Conservation (phyloP, 192 early-diverging fungal species). For the Podila horticola region DNA sequence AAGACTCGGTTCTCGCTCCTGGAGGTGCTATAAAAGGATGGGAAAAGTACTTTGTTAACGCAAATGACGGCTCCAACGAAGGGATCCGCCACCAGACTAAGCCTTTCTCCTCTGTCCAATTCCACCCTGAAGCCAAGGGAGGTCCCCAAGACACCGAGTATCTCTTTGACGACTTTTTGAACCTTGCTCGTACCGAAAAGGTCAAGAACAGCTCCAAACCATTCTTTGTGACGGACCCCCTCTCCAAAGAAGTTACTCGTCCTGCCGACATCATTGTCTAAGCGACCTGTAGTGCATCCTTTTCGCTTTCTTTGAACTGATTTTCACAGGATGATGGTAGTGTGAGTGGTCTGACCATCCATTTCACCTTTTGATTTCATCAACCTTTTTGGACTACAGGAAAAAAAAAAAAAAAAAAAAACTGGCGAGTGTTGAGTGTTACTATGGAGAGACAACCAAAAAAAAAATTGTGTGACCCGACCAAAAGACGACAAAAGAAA, state of each 20-base stretch:
- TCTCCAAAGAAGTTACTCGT: conserved; percentile 25
- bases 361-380: conserved; percentile 12
- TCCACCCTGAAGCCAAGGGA: conserved; percentile 96
- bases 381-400: not conserved
- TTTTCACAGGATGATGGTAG: not conserved
- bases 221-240: conserved; percentile 27
- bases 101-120: conserved; percentile 90
- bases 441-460: not conserved
- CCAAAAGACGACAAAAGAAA: no score
- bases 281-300: not conserved
- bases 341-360: conserved; percentile 2
- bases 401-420: conserved; percentile 6
- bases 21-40: conserved; percentile 87
- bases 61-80: conserved; percentile 96
- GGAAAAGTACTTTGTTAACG: conserved; percentile 91
- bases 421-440: not conserved
- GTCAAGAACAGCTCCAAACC: conserved; percentile 37
- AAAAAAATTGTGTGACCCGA: not conserved
- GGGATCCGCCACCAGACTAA: conserved; percentile 81
- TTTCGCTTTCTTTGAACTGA: conserved; percentile 4
- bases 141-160: conserved; percentile 94
- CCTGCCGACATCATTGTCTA: conserved; percentile 35
- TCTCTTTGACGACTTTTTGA: conserved; percentile 86
- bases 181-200: conserved; percentile 72
- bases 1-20: conserved; percentile 71